Percentiles rank a stretch among this genome's conserved stretches.
Evolutionary conservation across 2,329 filamentous ascomycete species (phyloP).

Genomic region (Aspergillus unguis): DNA sequence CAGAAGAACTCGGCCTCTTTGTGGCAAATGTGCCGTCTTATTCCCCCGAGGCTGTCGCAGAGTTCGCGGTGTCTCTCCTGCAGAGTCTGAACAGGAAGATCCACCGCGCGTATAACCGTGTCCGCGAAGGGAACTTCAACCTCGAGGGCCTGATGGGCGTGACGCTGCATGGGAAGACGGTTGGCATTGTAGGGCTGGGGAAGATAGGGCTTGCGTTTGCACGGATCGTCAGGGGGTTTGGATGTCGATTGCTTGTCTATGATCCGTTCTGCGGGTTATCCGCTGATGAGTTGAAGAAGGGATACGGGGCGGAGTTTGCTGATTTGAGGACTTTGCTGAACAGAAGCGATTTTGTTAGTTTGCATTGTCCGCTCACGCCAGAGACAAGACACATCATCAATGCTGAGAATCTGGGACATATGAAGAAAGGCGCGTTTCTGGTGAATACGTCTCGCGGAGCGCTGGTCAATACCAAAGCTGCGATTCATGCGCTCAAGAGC

Average conservation of each 20-base stretch:
- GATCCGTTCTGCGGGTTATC: constrained; percentile 50
- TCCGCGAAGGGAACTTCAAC: constrained; percentile 66
- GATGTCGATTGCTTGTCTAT: constrained; percentile 59
- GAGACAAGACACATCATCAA: constrained; percentile 61
- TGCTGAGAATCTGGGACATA: constrained; percentile 48
- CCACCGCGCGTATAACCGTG: constrained; percentile 65
- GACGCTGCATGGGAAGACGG: constrained; percentile 62
- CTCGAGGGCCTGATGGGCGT: constrained; percentile 58
- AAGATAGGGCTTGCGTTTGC: constrained; percentile 63
- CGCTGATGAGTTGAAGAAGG: constrained; percentile 47
- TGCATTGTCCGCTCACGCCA: constrained; percentile 64
- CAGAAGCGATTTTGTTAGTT: constrained; percentile 59
- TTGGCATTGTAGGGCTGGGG: constrained; percentile 64
- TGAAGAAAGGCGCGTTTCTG: constrained; percentile 60
- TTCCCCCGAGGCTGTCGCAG: constrained; percentile 66
- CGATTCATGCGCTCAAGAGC: constrained; percentile 60
- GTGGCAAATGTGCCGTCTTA: constrained; percentile 67
- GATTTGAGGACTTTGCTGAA: constrained; percentile 55
- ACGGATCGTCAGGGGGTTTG: constrained; percentile 62
- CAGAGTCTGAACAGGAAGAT: constrained; percentile 67
- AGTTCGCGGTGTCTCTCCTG: constrained; percentile 65
- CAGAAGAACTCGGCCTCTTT: constrained; percentile 54
- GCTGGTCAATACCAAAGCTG: constrained; percentile 58
- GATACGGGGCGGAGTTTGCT: constrained; percentile 47
- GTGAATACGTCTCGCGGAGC: constrained; percentile 66